These are phyloP conservation scores for Geotrichum citri-aurantii DNA, from an alignment of 1,139 yeast species.

Conservation along the genomic window DNA sequence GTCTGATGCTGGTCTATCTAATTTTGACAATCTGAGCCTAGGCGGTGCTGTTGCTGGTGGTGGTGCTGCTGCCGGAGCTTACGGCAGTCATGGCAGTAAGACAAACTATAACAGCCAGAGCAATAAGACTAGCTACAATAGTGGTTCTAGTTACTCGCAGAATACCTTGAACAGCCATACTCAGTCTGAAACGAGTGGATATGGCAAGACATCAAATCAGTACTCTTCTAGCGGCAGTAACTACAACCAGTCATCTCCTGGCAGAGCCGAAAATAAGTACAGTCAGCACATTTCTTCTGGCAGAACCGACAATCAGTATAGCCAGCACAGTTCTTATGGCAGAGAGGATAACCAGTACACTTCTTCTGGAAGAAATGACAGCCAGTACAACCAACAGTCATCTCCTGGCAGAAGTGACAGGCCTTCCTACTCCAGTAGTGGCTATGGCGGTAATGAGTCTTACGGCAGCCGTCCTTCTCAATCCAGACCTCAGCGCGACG, in stretches of 20 bases:
- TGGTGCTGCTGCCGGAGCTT: not conserved
- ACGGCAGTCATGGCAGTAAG: not conserved
- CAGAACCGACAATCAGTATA: not conserved
- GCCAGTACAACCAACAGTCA: not conserved
- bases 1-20: not conserved
- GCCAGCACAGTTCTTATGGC: not conserved
- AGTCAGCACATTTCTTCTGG: not conserved
- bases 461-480: not conserved
- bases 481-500: not conserved
- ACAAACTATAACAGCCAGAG: not conserved
- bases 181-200: not conserved
- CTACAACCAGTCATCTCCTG: not conserved
- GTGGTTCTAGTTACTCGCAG: not conserved
- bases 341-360: not conserved
- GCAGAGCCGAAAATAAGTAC: not conserved
- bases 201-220: not conserved
- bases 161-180: not conserved
- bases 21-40: not conserved
- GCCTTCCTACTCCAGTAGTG: not conserved
- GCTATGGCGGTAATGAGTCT: not conserved
- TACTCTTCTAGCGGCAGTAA: not conserved
- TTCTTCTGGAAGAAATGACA: not conserved
- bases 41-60: conserved; percentile 1
- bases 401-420: not conserved
- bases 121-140: not conserved